A percentile compares a stretch with the other conserved stretches of the same genome.
Evolutionary conservation across 768 basidiomycete species (phyloP).

Genomic region (Tephrocybe sp.): DNA sequence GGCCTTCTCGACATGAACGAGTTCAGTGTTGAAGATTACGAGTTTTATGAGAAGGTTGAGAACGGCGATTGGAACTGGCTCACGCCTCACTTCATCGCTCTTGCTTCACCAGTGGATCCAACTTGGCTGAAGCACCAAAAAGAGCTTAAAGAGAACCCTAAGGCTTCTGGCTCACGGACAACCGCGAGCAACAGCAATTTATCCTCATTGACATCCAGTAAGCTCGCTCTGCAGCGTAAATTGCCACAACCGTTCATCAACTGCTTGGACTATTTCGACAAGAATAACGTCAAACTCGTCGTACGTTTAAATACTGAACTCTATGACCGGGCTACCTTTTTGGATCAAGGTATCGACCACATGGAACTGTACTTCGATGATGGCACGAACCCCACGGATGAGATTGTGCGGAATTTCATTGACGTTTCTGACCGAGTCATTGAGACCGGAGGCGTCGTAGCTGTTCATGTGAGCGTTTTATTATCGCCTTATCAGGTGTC

Average conservation of each 20-base stretch:
- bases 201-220: conserved; percentile 33
- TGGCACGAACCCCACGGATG: conserved; percentile 95
- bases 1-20: conserved; percentile 92
- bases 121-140: conserved; percentile 78
- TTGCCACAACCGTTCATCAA: conserved; percentile 81
- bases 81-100: conserved; percentile 89
- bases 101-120: conserved; percentile 87
- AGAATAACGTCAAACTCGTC: conserved; percentile 83
- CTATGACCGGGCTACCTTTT: conserved; percentile 80
- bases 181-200: conserved; percentile 14
- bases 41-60: conserved; percentile 93
- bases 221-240: conserved; percentile 72
- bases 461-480: conserved; percentile 71
- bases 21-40: conserved; percentile 91
- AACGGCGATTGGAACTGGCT: conserved; percentile 97
- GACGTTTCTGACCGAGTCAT: conserved; percentile 80
- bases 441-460: conserved; percentile 76
- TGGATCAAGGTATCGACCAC: conserved; percentile 84
- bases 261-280: conserved; percentile 92
- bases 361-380: conserved; percentile 97
- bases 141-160: conserved; percentile 51
- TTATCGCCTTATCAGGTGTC: conserved; percentile 9
- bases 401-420: conserved; percentile 91
- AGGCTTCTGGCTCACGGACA: conserved; percentile 23
- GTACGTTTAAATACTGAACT: conserved; percentile 92